These are phyloP conservation scores for Eimeria praecox DNA, from an alignment of 169 alveolate species.

Conservation along the genomic window DNA sequence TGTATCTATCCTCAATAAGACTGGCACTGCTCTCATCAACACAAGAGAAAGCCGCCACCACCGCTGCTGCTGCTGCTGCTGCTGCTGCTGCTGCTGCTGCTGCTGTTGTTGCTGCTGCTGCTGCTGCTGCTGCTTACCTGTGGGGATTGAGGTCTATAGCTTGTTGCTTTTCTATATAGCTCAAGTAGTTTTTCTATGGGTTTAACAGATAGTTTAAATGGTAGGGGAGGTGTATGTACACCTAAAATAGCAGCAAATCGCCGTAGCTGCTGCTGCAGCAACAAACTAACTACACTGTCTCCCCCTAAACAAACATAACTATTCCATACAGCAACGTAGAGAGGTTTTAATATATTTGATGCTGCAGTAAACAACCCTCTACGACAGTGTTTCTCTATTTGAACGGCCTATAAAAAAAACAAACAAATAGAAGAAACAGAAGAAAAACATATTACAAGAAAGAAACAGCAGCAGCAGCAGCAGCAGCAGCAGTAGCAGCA, in stretches of 20 bases:
- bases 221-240: slow-evolving; percentile 25
- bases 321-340: slow-evolving; percentile 5
- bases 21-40: too few species aligned
- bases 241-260: slow-evolving; percentile 9
- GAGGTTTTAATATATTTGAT: not conserved
- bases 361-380: slow-evolving; percentile 2
- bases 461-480: slow-evolving; percentile 23
- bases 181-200: not conserved
- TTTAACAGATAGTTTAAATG: not conserved
- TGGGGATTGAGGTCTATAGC: too few species aligned
- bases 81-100: too few species aligned
- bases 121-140: too few species aligned
- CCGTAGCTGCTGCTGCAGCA: slow-evolving; percentile 5
- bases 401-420: not conserved
- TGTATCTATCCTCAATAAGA: too few species aligned
- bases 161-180: slow-evolving; percentile 7
- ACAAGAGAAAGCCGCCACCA: too few species aligned
- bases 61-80: too few species aligned
- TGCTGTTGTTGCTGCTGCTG: too few species aligned
- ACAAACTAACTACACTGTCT: not conserved
- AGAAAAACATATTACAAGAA: too few species aligned
- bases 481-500: not conserved
- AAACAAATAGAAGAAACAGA: not conserved
- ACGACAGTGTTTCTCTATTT: slow-evolving; percentile 12
- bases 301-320: slow-evolving; percentile 12